phyloP scores from a whole-genome alignment of 257 asterid species.

The Oldenlandia corymbosa region DNA sequence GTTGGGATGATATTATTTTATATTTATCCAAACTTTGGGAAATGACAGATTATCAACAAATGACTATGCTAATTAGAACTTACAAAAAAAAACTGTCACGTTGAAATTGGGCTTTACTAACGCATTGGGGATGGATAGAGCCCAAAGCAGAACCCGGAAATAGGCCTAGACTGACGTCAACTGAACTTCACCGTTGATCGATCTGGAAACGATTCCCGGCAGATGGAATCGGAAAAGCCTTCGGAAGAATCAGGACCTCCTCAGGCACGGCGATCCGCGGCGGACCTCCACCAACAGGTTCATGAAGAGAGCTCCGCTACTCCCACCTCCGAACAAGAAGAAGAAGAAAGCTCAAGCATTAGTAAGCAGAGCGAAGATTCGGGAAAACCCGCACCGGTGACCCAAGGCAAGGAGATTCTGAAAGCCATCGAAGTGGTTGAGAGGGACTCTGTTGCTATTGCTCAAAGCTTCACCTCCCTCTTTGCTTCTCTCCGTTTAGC shows the following conservation, averaged over 20 bases:
- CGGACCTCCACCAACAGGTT: background rate
- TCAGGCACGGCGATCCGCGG: background rate
- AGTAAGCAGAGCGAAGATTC: constrained; percentile 12
- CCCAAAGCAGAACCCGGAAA: background rate
- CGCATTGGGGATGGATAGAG: too few species aligned
- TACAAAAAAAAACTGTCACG: too few species aligned
- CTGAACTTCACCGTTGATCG: background rate
- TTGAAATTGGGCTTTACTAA: too few species aligned
- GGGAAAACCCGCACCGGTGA: constrained; percentile 28
- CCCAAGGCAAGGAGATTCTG: constrained; percentile 50
- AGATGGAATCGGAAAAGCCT: constrained; percentile 9
- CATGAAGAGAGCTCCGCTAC: background rate
- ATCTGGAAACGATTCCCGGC: background rate
- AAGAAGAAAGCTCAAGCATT: background rate
- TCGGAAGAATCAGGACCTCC: constrained; percentile 1
- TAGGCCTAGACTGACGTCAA: background rate
- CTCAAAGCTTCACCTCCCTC: constrained; percentile 70
- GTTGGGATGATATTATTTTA: too few species aligned
- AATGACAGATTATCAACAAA: too few species aligned
- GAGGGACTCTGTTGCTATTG: constrained; percentile 78
- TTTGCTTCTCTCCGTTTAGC: constrained; percentile 70
- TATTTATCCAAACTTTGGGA: too few species aligned
- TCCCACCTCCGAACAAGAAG: background rate
- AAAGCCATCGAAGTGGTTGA: constrained; percentile 74
- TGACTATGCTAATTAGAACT: too few species aligned